Base-by-base conservation (phyloP, 2,329 filamentous ascomycete genomes). In the Clonostachys solani region DNA sequence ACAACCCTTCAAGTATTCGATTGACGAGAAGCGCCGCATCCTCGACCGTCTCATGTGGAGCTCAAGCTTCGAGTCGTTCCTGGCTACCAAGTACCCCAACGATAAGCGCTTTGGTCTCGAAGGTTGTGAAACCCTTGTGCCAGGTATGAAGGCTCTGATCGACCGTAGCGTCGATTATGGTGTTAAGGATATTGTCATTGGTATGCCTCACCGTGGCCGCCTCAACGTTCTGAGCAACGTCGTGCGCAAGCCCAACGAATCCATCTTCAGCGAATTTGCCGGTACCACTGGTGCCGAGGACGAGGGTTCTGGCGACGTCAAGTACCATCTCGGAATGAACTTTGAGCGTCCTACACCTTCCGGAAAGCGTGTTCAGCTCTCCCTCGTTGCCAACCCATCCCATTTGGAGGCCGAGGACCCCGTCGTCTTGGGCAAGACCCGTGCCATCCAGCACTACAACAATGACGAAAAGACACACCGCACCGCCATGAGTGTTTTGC, bases 251-350 rank as follows among this genome's bases (percentile, higher is more conserved):
- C 92, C 94, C 59, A 97, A 97, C 71, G 94, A 97, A 75, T 97
- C 92, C 55, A 97, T 99, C 71, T 99, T 99, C 77, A 95, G 89
- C 67, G 94, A 99, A 70, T 99, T 99, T 62, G 88, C 89, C 52
- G 94, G 94, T 58, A 89, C 87, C 43, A 75, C 87, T 17, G 90
- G 89, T 63, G 89, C 89, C 46, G 87, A 88, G 57, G 92, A 97
- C 58, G 92, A 97, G 73, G 94, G 94, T 50, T 97, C 92, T 49
- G 94, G 94, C 60, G 94, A 99, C 67, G 94, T 99, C 71, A 99
- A 99, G 74, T 99, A 99, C 75, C 94, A 99, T 75, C 77, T 99
- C 61, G 94, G 94, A 64, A 97, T 97, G 94, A 97, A 97, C 78
- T 97, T 97, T 58, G 92, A 97, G 76, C 89, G 94, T 53, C 94